Evolutionary conservation across 2,329 filamentous ascomycete species (phyloP).

Genomic region (Basipetospora chlamydospora): DNA sequence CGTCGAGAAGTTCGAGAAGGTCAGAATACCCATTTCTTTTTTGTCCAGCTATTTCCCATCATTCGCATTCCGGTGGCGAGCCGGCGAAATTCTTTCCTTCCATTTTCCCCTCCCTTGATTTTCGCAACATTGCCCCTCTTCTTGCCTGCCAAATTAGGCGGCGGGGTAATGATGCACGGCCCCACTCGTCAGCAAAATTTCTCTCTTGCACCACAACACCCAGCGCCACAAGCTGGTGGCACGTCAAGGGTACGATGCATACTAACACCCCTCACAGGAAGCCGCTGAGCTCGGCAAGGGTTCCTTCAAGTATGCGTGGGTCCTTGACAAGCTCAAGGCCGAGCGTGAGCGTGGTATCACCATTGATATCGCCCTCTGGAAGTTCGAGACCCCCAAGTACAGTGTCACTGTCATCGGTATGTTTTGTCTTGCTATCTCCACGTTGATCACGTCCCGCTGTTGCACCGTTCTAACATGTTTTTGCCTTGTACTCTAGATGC

Average conservation of each 20-base stretch:
- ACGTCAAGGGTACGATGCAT: neutral
- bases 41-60: constrained; percentile 7
- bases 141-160: neutral
- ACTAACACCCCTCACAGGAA: constrained; percentile 47
- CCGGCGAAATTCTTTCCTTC: constrained; percentile 1
- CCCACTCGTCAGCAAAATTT: neutral
- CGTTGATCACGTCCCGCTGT: neutral
- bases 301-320: constrained; percentile 99
- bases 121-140: too few species aligned
- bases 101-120: too few species aligned
- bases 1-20: constrained; percentile 99
- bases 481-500: constrained; percentile 44
- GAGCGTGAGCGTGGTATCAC: constrained; percentile 99
- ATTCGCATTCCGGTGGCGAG: constrained; percentile 6
- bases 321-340: constrained; percentile 99
- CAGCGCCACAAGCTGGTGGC: neutral
- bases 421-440: constrained; percentile 16
- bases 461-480: too few species aligned
- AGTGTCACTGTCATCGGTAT: constrained; percentile 93
- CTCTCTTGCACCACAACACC: neutral
- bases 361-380: constrained; percentile 99
- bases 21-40: constrained; percentile 10
- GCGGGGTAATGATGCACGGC: neutral
- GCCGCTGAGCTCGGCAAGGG: constrained; percentile 98
- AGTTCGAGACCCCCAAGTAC: constrained; percentile 99